A percentile compares a stretch with the other conserved stretches of the same genome.
Evolutionary conservation across 148 eudicot genomes (phyloP).

Genomic region (Vaccinium corymbosum): DNA sequence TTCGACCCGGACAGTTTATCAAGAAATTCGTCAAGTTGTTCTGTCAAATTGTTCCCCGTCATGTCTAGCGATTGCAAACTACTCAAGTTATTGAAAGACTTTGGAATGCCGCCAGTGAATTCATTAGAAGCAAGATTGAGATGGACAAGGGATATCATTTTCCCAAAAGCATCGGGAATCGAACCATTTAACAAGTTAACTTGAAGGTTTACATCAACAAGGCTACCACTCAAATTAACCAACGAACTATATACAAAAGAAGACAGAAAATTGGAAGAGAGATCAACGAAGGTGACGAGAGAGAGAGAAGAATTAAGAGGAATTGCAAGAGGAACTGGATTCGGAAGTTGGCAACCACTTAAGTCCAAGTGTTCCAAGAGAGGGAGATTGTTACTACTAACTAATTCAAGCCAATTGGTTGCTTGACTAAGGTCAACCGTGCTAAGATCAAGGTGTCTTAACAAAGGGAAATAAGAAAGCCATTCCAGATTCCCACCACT

Average conservation of each 20-base stretch:
- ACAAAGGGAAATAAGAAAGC: constrained; percentile 5
- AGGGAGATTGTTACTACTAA: background rate
- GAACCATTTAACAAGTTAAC: too few species aligned
- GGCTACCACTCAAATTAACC: too few species aligned
- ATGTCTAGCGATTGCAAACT: constrained; percentile 1
- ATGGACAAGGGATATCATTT: constrained; percentile 2
- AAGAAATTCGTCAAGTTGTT: background rate
- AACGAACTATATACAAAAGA: too few species aligned
- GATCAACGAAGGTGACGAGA: background rate
- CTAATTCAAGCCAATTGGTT: background rate
- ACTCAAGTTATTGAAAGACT: background rate
- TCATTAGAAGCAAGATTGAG: constrained; percentile 11
- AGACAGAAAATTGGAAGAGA: background rate
- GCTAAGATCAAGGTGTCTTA: background rate
- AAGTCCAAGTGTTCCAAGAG: background rate
- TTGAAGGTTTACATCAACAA: too few species aligned
- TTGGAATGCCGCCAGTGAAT: constrained; percentile 13
- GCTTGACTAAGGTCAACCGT: background rate
- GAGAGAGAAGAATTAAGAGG: constrained; percentile 12
- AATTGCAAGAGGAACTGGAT: background rate
- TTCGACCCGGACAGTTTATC: background rate
- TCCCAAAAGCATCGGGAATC: constrained; percentile 13
- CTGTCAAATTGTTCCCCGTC: background rate
- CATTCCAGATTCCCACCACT: background rate
- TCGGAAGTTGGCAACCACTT: background rate